phyloP scores from a whole-genome alignment of 139 green algal species.

The Micromonas commoda region DNA sequence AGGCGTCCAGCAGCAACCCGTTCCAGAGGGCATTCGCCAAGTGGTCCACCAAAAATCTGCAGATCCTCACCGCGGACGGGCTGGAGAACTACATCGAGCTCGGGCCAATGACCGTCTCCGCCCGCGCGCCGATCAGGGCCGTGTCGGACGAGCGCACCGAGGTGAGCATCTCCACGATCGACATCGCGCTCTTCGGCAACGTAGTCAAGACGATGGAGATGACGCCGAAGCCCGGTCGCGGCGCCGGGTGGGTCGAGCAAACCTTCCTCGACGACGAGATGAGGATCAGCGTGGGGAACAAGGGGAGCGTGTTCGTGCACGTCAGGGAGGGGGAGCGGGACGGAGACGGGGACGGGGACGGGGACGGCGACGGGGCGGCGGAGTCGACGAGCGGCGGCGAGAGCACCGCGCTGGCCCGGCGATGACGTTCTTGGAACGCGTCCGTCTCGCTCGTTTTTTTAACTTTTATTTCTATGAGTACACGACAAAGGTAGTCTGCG shows the following conservation, averaged over 20 bases:
- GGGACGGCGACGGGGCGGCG: background rate
- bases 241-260: background rate
- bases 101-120: background rate
- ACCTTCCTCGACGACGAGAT: conserved; percentile 16
- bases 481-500: too few relatives aligned
- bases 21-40: background rate
- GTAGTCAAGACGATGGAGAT: background rate
- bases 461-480: background rate
- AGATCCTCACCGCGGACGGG: background rate
- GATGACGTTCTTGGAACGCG: background rate
- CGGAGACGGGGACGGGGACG: background rate
- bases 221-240: background rate
- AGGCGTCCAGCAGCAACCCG: background rate
- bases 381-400: background rate
- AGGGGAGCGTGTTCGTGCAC: conserved; percentile 6
- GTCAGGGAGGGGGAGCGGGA: background rate
- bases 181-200: background rate
- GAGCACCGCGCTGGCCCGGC: too few relatives aligned
- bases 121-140: background rate
- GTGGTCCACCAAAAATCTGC: background rate
- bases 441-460: background rate
- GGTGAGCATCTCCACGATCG: background rate
- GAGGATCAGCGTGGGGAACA: background rate
- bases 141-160: conserved; percentile 2
- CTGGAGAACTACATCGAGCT: background rate